Base-by-base conservation (phyloP, 768 basidiomycete species). In the Roridomyces roridus region DNA sequence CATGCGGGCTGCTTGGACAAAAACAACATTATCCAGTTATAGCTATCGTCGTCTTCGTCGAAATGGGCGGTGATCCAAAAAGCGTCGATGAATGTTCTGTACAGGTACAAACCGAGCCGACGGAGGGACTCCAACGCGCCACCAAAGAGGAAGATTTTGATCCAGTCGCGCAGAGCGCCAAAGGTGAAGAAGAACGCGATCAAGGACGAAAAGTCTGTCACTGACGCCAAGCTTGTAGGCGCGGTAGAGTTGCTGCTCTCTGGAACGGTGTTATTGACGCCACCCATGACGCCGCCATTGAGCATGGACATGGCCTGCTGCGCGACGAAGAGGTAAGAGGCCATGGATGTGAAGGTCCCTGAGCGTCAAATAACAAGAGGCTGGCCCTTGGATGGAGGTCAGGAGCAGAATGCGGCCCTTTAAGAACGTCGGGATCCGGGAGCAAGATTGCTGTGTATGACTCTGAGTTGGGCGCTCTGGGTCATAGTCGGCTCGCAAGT, bases 111-210 rank as follows among this genome's bases (percentile, higher is more conserved):
- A 8, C 4, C 31, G 11, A 34, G 31, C 3, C 87, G 81, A 8
- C 89, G 82, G 31, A 75, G 75, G 0, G 77, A 80, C 66, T 90
- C 90, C 41, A 92, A 66, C 26, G 80, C 60, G 15, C 85, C 83
- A 46, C 90, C 89, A 31, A 90, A 70, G 20, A 86, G 65, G 48
- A 89, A 63, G 51, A 92, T 74, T 62, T 88, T 82, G 6, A 84
- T 54, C 84, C 88, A 89, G 64, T 91, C 87, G 12, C 77, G 72
- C 24, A 88, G 64, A 12, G 83, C 86, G 17, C 80, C 74, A 44
- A 80, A 75, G 0, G 86, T 85, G 52, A 84, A 72, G 17, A 88
- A 57, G 37, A 85, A 57, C 4, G 74, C 59, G 28, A 84, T 46
- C 2, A 82, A 34, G 1, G 82, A 72, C 7, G 76, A 57, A 12